These are phyloP conservation scores for Botrytis elliptica DNA, from an alignment of 2,329 filamentous ascomycete genomes.

Conservation along the genomic window DNA sequence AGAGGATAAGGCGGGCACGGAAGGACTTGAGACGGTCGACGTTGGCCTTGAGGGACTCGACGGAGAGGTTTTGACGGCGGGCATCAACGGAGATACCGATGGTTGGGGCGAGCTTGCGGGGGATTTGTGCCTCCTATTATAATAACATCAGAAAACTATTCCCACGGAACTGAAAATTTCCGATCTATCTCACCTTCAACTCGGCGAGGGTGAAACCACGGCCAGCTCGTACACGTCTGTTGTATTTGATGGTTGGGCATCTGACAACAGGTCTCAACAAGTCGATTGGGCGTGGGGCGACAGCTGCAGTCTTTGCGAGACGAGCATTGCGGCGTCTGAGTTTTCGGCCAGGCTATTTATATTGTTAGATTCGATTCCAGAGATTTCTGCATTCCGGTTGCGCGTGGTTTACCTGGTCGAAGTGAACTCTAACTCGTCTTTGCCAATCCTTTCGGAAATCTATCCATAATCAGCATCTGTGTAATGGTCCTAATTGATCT, in stretches of 20 bases:
- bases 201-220: conserved; percentile 97
- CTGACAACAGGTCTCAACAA: conserved; percentile 93
- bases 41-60: conserved; percentile 92
- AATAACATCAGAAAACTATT: conserved; percentile 29
- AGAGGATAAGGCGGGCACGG: conserved; percentile 93
- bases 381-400: conserved; percentile 25
- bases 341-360: conserved; percentile 86
- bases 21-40: conserved; percentile 98
- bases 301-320: conserved; percentile 88
- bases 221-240: conserved; percentile 93
- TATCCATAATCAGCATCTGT: conserved; percentile 45
- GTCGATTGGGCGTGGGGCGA: conserved; percentile 96
- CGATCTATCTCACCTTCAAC: conserved; percentile 75
- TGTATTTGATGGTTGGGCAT: conserved; percentile 98
- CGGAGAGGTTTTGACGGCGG: conserved; percentile 94
- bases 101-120: conserved; percentile 89
- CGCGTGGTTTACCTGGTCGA: conserved; percentile 82
- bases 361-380: conserved; percentile 38
- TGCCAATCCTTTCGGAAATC: conserved; percentile 99
- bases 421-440: conserved; percentile 97
- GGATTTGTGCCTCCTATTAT: conserved; percentile 95
- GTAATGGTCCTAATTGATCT: conserved; percentile 32
- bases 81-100: conserved; percentile 96
- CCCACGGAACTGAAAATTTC: conserved; percentile 5
- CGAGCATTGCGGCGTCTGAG: conserved; percentile 86